These are phyloP conservation scores for Xylaria telfairii DNA, from an alignment of 495 filamentous ascomycete genomes.

Conservation along the genomic window DNA sequence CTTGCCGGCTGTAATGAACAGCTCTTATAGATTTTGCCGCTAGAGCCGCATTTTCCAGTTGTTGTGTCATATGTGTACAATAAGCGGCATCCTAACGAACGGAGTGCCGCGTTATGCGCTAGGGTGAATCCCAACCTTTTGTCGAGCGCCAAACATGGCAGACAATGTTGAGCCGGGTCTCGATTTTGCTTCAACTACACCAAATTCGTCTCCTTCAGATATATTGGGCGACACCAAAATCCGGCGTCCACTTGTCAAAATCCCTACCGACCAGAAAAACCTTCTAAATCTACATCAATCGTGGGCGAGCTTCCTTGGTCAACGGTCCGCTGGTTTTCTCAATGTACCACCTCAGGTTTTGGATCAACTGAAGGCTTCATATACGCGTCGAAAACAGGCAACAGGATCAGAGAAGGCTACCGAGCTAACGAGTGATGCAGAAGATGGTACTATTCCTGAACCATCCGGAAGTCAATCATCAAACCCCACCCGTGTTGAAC, in stretches of 20 bases:
- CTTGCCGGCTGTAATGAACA: not conserved
- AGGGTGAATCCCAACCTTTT: not conserved
- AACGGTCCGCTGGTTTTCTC: constrained; percentile 27
- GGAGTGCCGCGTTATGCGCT: not conserved
- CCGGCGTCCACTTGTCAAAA: constrained; percentile 48
- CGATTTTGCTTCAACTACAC: constrained; percentile 7
- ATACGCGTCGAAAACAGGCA: constrained; percentile 28
- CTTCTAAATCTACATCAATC: constrained; percentile 59
- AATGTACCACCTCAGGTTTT: constrained; percentile 50
- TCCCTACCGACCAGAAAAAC: constrained; percentile 65
- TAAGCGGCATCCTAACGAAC: not conserved
- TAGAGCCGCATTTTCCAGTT: not conserved
- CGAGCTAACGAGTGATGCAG: constrained; percentile 33
- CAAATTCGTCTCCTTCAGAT: constrained; percentile 22
- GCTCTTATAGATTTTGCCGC: not conserved
- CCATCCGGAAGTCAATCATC: constrained; percentile 17
- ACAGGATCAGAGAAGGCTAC: constrained; percentile 12
- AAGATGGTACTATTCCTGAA: constrained; percentile 1
- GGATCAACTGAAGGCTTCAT: constrained; percentile 39
- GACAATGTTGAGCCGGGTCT: constrained; percentile 8
- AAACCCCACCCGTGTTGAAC: not conserved
- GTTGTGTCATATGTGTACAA: not conserved
- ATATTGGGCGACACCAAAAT: constrained; percentile 30
- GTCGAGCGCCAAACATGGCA: constrained; percentile 26
- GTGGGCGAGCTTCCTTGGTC: constrained; percentile 39